Evolutionary conservation across 371 early-diverging fungal genomes (phyloP), one percentile per base, ranked within the genome.

Genomic region (Nematocida displodere): DNA sequence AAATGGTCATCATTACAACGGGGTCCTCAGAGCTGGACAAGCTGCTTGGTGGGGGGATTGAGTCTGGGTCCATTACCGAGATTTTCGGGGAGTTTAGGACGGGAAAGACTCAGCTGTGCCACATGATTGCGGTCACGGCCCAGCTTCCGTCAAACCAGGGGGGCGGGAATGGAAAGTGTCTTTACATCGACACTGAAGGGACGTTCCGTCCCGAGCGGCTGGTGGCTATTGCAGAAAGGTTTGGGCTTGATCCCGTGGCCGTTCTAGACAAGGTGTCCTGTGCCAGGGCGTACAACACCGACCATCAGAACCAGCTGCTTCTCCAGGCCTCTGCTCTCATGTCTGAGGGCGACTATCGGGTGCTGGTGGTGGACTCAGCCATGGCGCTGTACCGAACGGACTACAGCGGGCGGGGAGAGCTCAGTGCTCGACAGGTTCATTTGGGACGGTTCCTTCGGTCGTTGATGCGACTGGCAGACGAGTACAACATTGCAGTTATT

Each of bases 61-160:
- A 98, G 81, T 93, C 96, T 2, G 97, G 99, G 1, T 87, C 90
- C 2, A 97, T 98, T 64, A 98, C 99, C 20, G 99, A 98, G 81
- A 86, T 98, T 1, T 98, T 96, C 89, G 99, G 99, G 28, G 99
- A 98, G 84, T 98, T 97, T 82, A 86, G 99, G 78, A 97, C 99
- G 1, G 99, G 99, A 78, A 98, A 98, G 85, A 92, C 92, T 67
- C 99, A 98, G 83, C 66, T 98, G 20, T 97, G 99, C 83, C 97
- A 96, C 80, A 95, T 92, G 65, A 83, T 96, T 20, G 92, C 99
- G 1, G 95, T 97, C 22, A 92, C 94, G 20, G 92, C 92, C 77
- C 99, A 97, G 88, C 87, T 97, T 28, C 89, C 90, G 1, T 77
- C 84, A 8, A 86, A 88, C 24, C 85, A 87, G 83, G 94, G 94